Evolutionary conservation across 2,329 filamentous ascomycete species (phyloP).

Genomic region (Ploettnerulaceae sp.): DNA sequence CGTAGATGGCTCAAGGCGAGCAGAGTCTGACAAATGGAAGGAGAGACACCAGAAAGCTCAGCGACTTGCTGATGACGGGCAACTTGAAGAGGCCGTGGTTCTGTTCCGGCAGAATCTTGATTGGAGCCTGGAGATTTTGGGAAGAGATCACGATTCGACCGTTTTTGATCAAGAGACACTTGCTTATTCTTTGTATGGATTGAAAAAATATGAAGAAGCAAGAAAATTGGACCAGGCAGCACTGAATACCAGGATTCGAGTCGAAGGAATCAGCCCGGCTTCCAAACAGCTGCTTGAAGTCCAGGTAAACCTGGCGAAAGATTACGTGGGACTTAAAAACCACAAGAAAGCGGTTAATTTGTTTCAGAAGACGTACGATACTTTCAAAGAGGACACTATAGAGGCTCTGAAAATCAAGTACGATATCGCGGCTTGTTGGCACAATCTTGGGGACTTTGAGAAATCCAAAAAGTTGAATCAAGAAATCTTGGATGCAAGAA

Average conservation of each 20-base stretch:
- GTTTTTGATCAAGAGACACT: conserved; percentile 12
- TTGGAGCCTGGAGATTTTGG: conserved; percentile 11
- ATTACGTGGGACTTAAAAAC: conserved; percentile 1
- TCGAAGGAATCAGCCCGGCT: conserved; percentile 6
- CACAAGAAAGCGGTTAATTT: neutral
- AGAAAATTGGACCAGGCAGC: conserved; percentile 3
- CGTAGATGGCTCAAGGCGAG: neutral
- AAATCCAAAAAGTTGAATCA: conserved; percentile 3
- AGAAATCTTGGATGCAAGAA: conserved; percentile 2
- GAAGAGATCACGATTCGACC: conserved; percentile 8
- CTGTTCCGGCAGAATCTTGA: conserved; percentile 11
- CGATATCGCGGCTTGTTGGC: conserved; percentile 10
- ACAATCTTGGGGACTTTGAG: neutral
- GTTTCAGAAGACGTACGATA: conserved; percentile 5
- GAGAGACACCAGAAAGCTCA: conserved; percentile 2
- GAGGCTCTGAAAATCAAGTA: conserved; percentile 4
- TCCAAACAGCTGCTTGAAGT: conserved; percentile 4
- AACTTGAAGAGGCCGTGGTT: neutral
- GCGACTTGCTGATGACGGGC: neutral
- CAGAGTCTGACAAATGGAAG: neutral
- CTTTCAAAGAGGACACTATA: neutral
- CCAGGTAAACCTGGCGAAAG: conserved; percentile 6
- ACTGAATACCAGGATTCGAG: neutral
- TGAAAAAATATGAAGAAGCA: conserved; percentile 7
- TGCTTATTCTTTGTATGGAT: neutral